These are phyloP conservation scores for Babjeviella inositovora DNA, from an alignment of 805 yeast genomes.

Conservation along the genomic window DNA sequence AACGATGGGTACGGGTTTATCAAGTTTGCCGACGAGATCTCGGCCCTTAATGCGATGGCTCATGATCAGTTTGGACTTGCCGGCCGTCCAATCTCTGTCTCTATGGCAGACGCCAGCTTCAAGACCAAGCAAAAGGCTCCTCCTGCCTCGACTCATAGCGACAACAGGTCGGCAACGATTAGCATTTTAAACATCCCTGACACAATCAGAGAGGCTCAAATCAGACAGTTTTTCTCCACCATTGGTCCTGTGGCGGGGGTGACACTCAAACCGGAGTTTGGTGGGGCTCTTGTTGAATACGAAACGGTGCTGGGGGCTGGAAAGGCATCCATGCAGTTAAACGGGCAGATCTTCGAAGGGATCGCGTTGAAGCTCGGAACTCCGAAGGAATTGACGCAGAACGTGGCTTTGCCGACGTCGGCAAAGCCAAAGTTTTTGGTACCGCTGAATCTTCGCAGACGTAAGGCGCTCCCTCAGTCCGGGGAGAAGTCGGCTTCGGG, in stretches of 20 bases:
- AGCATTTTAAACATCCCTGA: slow-evolving; percentile 13
- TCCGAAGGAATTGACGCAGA: slow-evolving; percentile 10
- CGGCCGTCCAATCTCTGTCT: slow-evolving; percentile 31
- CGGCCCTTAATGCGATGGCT: slow-evolving; percentile 28
- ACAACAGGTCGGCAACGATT: slow-evolving; percentile 8
- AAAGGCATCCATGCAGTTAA: slow-evolving; percentile 23
- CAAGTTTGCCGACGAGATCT: slow-evolving; percentile 21
- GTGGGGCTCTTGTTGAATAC: slow-evolving; percentile 35
- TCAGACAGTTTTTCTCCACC: slow-evolving; percentile 11
- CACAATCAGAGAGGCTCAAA: slow-evolving; percentile 17
- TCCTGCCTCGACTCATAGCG: slow-evolving; percentile 1
- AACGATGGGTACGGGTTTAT: slow-evolving; percentile 55
- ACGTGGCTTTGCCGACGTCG: slow-evolving; percentile 3
- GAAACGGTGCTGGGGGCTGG: slow-evolving; percentile 28
- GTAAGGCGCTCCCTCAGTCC: too few relatives aligned
- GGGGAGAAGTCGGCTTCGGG: too few relatives aligned
- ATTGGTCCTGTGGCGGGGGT: slow-evolving; percentile 22
- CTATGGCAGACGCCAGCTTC: slow-evolving; percentile 24
- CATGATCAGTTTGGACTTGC: slow-evolving; percentile 22
- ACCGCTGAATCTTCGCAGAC: too few relatives aligned
- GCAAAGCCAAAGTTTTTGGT: too few relatives aligned
- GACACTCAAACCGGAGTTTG: slow-evolving; percentile 23
- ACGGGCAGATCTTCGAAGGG: slow-evolving; percentile 19
- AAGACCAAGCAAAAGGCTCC: too few relatives aligned
- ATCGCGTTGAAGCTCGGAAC: slow-evolving; percentile 13